Conservation (phyloP, 1,139 yeast species). For the Lodderomyces jiufengensis region DNA sequence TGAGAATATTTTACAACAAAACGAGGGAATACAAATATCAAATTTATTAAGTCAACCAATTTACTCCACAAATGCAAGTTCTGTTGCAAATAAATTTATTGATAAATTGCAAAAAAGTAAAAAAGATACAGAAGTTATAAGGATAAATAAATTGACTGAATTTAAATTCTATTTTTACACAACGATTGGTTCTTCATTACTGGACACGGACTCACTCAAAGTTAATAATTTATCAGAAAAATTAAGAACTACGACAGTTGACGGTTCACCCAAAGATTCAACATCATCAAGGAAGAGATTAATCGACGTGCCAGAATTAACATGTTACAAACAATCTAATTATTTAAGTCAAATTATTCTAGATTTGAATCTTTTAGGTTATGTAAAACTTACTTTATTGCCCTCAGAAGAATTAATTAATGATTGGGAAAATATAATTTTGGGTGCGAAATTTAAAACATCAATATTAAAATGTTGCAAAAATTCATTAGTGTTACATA, state of each 20-base stretch:
- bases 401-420: slow-evolving; percentile 22
- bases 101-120: slow-evolving; percentile 2
- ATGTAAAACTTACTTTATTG: slow-evolving; percentile 8
- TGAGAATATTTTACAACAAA: background rate
- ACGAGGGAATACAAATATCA: background rate
- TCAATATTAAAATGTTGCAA: slow-evolving; percentile 19
- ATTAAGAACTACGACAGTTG: too few relatives aligned
- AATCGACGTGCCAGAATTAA: too few relatives aligned
- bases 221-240: too few relatives aligned
- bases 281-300: too few relatives aligned
- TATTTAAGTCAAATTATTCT: too few relatives aligned
- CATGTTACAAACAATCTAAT: too few relatives aligned
- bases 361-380: too few relatives aligned
- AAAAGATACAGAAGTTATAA: background rate
- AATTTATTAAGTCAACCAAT: background rate
- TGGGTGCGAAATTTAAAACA: slow-evolving; percentile 20
- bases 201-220: too few relatives aligned
- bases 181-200: too few relatives aligned
- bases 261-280: background rate
- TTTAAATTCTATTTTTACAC: slow-evolving; percentile 3
- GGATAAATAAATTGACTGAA: background rate
- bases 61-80: slow-evolving; percentile 3
- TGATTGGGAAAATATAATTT: slow-evolving; percentile 26
- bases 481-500: background rate
- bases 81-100: slow-evolving; percentile 2